phyloP scores from a whole-genome alignment of 1,139 yeast species.

The Torulaspora globosa region DNA sequence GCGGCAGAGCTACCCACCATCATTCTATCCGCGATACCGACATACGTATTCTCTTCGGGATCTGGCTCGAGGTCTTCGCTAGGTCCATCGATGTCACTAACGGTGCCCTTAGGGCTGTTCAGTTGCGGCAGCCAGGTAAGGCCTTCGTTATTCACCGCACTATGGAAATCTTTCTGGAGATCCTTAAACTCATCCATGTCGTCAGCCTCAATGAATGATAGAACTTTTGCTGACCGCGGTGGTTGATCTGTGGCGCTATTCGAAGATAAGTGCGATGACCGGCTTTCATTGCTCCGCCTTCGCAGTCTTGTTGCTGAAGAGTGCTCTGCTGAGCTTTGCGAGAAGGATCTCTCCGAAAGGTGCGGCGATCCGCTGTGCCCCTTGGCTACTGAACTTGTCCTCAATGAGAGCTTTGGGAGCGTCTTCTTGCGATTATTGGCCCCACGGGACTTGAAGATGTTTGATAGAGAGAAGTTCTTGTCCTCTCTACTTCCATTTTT shows the following conservation, averaged over 20 bases:
- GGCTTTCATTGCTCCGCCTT: constrained; percentile 21
- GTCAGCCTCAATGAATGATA: constrained; percentile 31
- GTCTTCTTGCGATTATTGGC: constrained; percentile 5
- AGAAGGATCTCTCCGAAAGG: not conserved
- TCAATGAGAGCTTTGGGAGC: constrained; percentile 20
- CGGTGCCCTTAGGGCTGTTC: not conserved
- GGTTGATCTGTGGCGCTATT: constrained; percentile 17
- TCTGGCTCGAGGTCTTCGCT: not conserved
- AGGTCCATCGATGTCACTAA: not conserved
- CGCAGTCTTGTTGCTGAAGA: constrained; percentile 15
- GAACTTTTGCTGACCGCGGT: constrained; percentile 29
- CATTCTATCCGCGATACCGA: not conserved
- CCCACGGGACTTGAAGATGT: constrained; percentile 16
- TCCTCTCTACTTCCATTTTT: constrained; percentile 8
- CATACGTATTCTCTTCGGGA: not conserved
- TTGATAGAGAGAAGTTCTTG: constrained; percentile 16
- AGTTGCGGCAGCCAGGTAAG: constrained; percentile 33
- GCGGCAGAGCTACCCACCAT: not conserved
- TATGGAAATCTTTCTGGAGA: constrained; percentile 32
- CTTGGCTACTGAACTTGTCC: constrained; percentile 18
- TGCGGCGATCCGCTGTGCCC: constrained; percentile 3
- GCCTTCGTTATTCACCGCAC: constrained; percentile 28
- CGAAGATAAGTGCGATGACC: constrained; percentile 15
- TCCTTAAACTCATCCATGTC: constrained; percentile 36
- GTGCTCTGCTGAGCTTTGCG: constrained; percentile 12